A percentile compares a stretch with the other conserved stretches of the same genome.
phyloP scores from a whole-genome alignment of 192 early-diverging fungal genomes.

The Linderina pennispora region DNA sequence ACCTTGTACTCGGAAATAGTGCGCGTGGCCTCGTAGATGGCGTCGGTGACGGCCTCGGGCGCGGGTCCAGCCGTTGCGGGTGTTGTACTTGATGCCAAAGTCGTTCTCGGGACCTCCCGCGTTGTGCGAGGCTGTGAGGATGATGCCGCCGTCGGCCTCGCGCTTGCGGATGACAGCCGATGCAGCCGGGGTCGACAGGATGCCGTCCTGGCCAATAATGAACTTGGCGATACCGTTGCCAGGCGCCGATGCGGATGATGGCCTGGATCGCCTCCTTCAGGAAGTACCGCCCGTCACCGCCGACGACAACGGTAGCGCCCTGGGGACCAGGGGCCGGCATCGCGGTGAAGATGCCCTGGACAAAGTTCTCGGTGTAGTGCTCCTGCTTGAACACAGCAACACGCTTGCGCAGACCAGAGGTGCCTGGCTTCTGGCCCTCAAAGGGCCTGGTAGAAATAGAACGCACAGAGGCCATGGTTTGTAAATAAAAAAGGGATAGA shows the following conservation, averaged over 20 bases:
- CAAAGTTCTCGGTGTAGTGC: slow-evolving; percentile 96
- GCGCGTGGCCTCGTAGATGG: slow-evolving; percentile 81
- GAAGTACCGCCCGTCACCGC: slow-evolving; percentile 95
- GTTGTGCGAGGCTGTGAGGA: slow-evolving; percentile 98
- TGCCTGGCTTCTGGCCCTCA: slow-evolving; percentile 96
- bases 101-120: slow-evolving; percentile 96
- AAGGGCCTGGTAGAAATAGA: slow-evolving; percentile 66
- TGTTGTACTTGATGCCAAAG: slow-evolving; percentile 99
- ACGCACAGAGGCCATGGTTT: slow-evolving; percentile 12
- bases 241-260: slow-evolving; percentile 81
- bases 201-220: slow-evolving; percentile 87
- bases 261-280: slow-evolving; percentile 76
- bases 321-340: slow-evolving; percentile 72
- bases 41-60: slow-evolving; percentile 90
- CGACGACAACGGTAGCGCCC: slow-evolving; percentile 82
- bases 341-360: slow-evolving; percentile 81
- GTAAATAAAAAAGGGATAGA: neutral
- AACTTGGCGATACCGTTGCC: slow-evolving; percentile 82
- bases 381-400: slow-evolving; percentile 92
- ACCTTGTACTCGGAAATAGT: slow-evolving; percentile 62
- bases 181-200: slow-evolving; percentile 92
- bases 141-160: slow-evolving; percentile 89
- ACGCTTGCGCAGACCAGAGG: slow-evolving; percentile 91
- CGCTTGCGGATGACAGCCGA: slow-evolving; percentile 88
- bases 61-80: slow-evolving; percentile 95